phyloP scores from a whole-genome alignment of 2,329 filamentous ascomycete genomes.

The Phoma sp. region DNA sequence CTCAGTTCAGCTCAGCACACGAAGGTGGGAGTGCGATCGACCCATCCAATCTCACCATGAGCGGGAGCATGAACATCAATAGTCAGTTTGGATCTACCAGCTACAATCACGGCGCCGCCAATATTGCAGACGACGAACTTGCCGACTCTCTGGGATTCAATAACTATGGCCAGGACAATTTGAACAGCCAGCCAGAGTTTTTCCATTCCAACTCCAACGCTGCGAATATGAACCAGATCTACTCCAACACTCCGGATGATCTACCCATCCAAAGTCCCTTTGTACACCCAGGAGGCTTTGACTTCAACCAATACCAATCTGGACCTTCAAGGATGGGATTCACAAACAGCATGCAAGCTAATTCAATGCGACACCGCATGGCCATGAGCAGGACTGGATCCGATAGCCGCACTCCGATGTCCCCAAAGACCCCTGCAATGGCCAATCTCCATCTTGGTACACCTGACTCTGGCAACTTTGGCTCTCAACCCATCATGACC shows the following conservation, averaged over 20 bases:
- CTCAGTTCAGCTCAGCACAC: conserved; percentile 55
- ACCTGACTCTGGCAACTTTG: conserved; percentile 74
- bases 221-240: conserved; percentile 74
- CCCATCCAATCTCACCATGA: conserved; percentile 82
- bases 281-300: conserved; percentile 70
- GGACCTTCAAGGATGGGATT: conserved; percentile 62
- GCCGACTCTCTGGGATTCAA: conserved; percentile 68
- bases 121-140: conserved; percentile 87
- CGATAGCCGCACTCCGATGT: conserved; percentile 78
- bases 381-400: conserved; percentile 67
- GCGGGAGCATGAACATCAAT: conserved; percentile 60
- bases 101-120: conserved; percentile 78
- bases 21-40: conserved; percentile 64
- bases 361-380: conserved; percentile 45
- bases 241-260: conserved; percentile 89
- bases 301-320: conserved; percentile 75
- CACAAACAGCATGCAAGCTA: conserved; percentile 40
- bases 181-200: conserved; percentile 63
- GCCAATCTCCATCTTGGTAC: conserved; percentile 73
- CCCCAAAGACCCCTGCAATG: conserved; percentile 82
- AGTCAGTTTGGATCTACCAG: conserved; percentile 67
- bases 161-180: conserved; percentile 63
- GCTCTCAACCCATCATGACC: conserved; percentile 78
- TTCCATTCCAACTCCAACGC: conserved; percentile 50
- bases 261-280: conserved; percentile 92